These are phyloP conservation scores for Eimeria sp. DNA, from an alignment of 169 alveolate genomes.

Conservation along the genomic window DNA sequence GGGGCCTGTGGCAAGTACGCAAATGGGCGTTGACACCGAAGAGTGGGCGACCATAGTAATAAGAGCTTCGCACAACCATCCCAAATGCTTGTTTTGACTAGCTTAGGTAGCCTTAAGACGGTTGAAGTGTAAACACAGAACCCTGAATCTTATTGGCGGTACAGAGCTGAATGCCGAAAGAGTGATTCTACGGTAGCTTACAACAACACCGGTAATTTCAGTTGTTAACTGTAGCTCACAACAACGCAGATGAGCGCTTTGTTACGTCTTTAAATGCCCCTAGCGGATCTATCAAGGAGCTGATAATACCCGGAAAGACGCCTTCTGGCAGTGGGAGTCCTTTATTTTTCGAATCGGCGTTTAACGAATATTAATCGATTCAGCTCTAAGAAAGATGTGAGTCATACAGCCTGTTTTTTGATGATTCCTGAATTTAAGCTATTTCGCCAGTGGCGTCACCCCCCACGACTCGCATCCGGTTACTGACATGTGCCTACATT, in stretches of 20 bases:
- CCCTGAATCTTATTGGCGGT: not conserved
- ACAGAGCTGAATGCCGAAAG: not conserved
- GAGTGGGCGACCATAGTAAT: not conserved
- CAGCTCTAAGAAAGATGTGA: not conserved
- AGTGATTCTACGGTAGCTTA: not conserved
- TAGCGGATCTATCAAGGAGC: not conserved
- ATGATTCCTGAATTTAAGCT: not conserved
- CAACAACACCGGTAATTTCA: too few relatives aligned
- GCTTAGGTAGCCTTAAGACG: not conserved
- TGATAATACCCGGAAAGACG: not conserved
- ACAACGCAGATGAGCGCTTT: too few relatives aligned
- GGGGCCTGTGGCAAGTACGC: not conserved
- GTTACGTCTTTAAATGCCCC: not conserved
- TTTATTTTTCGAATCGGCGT: not conserved
- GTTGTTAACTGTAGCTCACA: too few relatives aligned
- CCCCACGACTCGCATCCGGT: not conserved
- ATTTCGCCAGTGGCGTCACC: not conserved
- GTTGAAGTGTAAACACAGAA: not conserved
- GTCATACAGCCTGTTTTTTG: not conserved
- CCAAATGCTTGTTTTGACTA: not conserved
- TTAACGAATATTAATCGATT: not conserved
- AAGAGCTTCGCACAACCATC: not conserved
- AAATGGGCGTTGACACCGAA: not conserved
- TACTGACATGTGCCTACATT: not conserved
- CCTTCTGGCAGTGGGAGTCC: not conserved